These are phyloP conservation scores for Neopestalotiopsis rosae DNA, from an alignment of 2,329 filamentous ascomycete species.

Conservation along the genomic window DNA sequence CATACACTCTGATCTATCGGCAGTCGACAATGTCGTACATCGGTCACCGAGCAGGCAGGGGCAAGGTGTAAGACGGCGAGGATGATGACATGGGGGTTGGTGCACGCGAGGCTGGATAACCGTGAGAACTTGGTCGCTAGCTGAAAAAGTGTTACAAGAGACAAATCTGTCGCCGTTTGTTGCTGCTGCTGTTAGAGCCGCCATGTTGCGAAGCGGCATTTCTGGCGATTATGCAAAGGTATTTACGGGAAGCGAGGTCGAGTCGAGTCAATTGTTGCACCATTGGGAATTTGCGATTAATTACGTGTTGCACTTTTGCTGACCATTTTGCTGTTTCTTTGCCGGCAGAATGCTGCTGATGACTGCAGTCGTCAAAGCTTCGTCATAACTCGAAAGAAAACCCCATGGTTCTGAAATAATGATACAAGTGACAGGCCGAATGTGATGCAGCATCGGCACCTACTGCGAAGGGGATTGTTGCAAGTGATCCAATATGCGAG, in stretches of 20 bases:
- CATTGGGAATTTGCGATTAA: slow-evolving; percentile 44
- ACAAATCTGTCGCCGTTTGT: slow-evolving; percentile 24
- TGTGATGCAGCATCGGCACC: slow-evolving; percentile 34
- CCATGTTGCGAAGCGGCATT: slow-evolving; percentile 23
- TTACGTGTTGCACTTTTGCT: slow-evolving; percentile 43
- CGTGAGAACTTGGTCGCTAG: not conserved
- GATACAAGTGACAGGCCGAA: slow-evolving; percentile 41
- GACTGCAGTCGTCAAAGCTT: slow-evolving; percentile 40
- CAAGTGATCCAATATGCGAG: slow-evolving; percentile 31
- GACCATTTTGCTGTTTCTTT: slow-evolving; percentile 36
- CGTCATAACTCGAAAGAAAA: slow-evolving; percentile 39
- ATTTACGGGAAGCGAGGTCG: slow-evolving; percentile 38
- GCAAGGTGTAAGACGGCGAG: not conserved
- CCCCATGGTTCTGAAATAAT: slow-evolving; percentile 38
- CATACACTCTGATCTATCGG: not conserved
- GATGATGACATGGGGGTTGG: not conserved
- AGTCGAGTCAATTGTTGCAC: slow-evolving; percentile 41
- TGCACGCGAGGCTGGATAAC: not conserved
- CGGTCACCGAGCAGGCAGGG: not conserved
- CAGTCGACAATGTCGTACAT: not conserved
- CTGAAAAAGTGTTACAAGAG: slow-evolving; percentile 25
- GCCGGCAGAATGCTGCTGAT: slow-evolving; percentile 34
- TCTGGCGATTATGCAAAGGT: slow-evolving; percentile 25
- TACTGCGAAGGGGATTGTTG: slow-evolving; percentile 33
- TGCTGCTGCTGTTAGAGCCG: slow-evolving; percentile 32